Evolutionary conservation across 2,329 filamentous ascomycete species (phyloP).

Genomic region (Exophiala oligosperma): DNA sequence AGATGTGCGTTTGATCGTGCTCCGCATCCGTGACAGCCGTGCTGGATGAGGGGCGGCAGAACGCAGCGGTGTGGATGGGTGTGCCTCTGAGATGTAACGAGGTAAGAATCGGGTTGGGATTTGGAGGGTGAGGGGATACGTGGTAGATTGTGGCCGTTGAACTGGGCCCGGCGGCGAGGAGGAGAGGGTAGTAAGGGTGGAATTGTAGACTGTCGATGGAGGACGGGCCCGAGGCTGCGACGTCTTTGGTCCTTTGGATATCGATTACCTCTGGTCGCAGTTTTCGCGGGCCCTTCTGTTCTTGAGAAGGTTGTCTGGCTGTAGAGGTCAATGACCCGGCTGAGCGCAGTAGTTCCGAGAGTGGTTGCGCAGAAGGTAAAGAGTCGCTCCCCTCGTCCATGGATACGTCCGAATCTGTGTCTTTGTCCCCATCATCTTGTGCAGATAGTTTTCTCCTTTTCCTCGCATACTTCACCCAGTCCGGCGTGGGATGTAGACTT

Average conservation of each 20-base stretch:
- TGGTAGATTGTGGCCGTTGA: slow-evolving; percentile 88
- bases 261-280: slow-evolving; percentile 85
- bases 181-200: slow-evolving; percentile 83
- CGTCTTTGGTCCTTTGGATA: slow-evolving; percentile 85
- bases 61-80: slow-evolving; percentile 80
- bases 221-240: slow-evolving; percentile 63
- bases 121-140: slow-evolving; percentile 72
- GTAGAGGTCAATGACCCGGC: slow-evolving; percentile 63
- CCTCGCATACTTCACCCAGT: slow-evolving; percentile 53
- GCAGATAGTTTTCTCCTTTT: slow-evolving; percentile 23
- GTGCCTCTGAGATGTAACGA: slow-evolving; percentile 83
- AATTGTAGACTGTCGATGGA: slow-evolving; percentile 82
- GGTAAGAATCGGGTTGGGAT: slow-evolving; percentile 84
- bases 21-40: neutral
- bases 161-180: slow-evolving; percentile 78
- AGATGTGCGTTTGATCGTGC: slow-evolving; percentile 52
- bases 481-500: slow-evolving; percentile 60
- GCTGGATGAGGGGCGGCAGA: slow-evolving; percentile 70
- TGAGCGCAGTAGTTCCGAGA: slow-evolving; percentile 77
- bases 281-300: slow-evolving; percentile 60
- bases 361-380: slow-evolving; percentile 68
- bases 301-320: slow-evolving; percentile 44
- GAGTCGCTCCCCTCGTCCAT: slow-evolving; percentile 53
- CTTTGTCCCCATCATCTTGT: slow-evolving; percentile 48
- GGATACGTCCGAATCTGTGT: slow-evolving; percentile 47